These are phyloP conservation scores for Fusarium lyarnte DNA, from an alignment of 2,329 filamentous ascomycete genomes.

Conservation along the genomic window DNA sequence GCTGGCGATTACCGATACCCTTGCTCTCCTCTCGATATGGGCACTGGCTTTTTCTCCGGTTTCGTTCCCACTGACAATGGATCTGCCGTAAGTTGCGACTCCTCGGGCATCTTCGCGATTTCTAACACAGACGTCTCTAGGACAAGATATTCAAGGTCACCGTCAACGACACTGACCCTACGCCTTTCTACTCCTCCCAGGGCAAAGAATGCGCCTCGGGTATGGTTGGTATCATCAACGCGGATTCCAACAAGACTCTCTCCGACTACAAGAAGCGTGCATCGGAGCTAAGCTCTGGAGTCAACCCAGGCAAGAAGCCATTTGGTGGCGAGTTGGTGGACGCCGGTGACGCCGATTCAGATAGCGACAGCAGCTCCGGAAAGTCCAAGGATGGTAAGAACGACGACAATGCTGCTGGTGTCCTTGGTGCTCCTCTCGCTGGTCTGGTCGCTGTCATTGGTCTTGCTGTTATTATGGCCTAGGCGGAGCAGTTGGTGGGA, in stretches of 20 bases:
- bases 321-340: slow-evolving; percentile 47
- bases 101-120: not conserved
- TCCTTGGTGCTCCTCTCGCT: slow-evolving; percentile 25
- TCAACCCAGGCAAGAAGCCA: slow-evolving; percentile 39
- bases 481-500: not conserved
- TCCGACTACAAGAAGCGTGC: slow-evolving; percentile 47
- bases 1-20: slow-evolving; percentile 49
- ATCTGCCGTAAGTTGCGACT: slow-evolving; percentile 40
- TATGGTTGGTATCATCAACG: slow-evolving; percentile 54
- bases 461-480: slow-evolving; percentile 33
- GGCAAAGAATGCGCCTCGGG: slow-evolving; percentile 50
- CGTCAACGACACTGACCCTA: slow-evolving; percentile 46
- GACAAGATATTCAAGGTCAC: slow-evolving; percentile 50
- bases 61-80: slow-evolving; percentile 44
- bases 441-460: slow-evolving; percentile 31
- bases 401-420: slow-evolving; percentile 27
- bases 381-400: slow-evolving; percentile 18
- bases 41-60: slow-evolving; percentile 52
- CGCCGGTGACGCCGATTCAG: slow-evolving; percentile 28
- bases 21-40: slow-evolving; percentile 47
- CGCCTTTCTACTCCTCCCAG: slow-evolving; percentile 53
- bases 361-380: slow-evolving; percentile 2
- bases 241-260: slow-evolving; percentile 43
- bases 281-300: slow-evolving; percentile 37
- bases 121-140: slow-evolving; percentile 32